These are phyloP conservation scores for Protomyces gravidus DNA, from an alignment of 1,139 yeast genomes.

Conservation along the genomic window DNA sequence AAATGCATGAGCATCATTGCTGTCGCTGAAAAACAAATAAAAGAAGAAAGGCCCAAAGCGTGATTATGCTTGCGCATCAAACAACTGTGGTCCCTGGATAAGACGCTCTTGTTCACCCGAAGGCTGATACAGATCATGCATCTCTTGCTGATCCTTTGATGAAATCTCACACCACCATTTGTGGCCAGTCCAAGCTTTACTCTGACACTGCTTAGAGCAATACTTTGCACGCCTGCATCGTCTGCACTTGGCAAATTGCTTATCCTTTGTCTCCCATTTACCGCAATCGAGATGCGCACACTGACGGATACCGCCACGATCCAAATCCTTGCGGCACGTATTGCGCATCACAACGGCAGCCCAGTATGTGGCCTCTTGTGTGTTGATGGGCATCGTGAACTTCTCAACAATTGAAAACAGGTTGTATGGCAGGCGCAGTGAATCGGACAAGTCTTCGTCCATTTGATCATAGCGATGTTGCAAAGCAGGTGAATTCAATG, in stretches of 20 bases:
- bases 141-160: background rate
- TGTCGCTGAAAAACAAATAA: background rate
- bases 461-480: slow-evolving; percentile 8
- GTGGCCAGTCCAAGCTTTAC: slow-evolving; percentile 87
- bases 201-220: slow-evolving; percentile 87
- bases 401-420: slow-evolving; percentile 87
- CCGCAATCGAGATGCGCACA: slow-evolving; percentile 94
- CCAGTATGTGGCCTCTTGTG: slow-evolving; percentile 87
- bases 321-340: slow-evolving; percentile 85
- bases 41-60: background rate
- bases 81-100: background rate
- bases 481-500: background rate
- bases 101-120: background rate
- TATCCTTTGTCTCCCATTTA: slow-evolving; percentile 86
- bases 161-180: slow-evolving; percentile 76
- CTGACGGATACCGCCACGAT: slow-evolving; percentile 83
- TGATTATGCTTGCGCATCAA: background rate
- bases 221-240: slow-evolving; percentile 92
- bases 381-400: slow-evolving; percentile 66
- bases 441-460: slow-evolving; percentile 22
- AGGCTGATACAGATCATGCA: background rate
- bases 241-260: slow-evolving; percentile 91
- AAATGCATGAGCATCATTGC: background rate
- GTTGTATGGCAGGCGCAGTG: slow-evolving; percentile 45
- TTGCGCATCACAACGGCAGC: slow-evolving; percentile 95